A percentile compares a stretch with the other conserved stretches of the same genome.
phyloP scores from a whole-genome alignment of 208 protist species.

The Lotmaria passim region DNA sequence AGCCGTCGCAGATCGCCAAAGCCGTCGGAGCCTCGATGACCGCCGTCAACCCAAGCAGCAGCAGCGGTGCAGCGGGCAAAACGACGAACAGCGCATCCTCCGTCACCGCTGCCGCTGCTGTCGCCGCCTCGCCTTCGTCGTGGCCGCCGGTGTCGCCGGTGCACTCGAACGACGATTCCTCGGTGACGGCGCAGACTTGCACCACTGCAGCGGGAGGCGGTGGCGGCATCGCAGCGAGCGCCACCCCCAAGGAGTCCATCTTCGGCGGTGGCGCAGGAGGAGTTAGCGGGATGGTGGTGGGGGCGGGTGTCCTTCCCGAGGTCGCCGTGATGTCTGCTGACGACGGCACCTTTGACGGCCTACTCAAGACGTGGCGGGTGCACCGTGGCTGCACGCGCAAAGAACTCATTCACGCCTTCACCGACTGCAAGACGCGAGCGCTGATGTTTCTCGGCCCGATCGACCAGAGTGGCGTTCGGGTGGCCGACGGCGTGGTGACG shows the following conservation, averaged over 20 bases:
- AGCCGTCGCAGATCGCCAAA: not conserved
- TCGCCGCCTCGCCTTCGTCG: not conserved
- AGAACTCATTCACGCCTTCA: constrained; percentile 72
- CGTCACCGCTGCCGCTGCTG: too few species aligned
- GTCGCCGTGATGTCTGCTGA: not conserved
- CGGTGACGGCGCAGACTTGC: constrained; percentile 15
- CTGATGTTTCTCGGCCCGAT: constrained; percentile 69
- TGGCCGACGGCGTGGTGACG: constrained; percentile 77
- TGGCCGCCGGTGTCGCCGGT: constrained; percentile 15
- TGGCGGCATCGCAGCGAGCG: not conserved
- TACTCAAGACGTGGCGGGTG: constrained; percentile 47
- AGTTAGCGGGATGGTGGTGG: too few species aligned
- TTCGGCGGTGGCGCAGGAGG: not conserved
- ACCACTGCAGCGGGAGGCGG: not conserved
- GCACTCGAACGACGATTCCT: constrained; percentile 23
- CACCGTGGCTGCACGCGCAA: constrained; percentile 82
- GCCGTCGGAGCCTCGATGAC: not conserved
- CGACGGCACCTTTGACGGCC: constrained; percentile 28
- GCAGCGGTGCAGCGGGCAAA: constrained; percentile 6
- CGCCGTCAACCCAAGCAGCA: not conserved
- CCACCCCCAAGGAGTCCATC: not conserved
- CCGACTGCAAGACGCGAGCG: constrained; percentile 35
- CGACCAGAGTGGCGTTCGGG: constrained; percentile 48
- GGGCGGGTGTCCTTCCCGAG: not conserved
- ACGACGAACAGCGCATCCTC: not conserved